Percentiles rank a stretch among this genome's conserved stretches.
phyloP scores from a whole-genome alignment of 768 basidiomycete genomes.

The Crucibulum laeve region DNA sequence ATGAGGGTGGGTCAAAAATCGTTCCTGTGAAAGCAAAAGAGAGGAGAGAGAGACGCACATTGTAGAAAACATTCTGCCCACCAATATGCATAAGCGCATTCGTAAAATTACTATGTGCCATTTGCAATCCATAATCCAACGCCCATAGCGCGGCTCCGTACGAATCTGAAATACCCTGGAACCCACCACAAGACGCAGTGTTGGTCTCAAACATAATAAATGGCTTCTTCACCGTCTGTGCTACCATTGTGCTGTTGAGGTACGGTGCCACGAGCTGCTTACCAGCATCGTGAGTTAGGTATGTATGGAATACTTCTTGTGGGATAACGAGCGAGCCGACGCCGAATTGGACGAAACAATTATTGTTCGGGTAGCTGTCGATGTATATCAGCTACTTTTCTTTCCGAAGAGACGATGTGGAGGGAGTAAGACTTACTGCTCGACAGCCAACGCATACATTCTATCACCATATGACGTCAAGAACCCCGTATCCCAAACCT shows the following conservation, averaged over 20 bases:
- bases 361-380: constrained; percentile 41
- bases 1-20: constrained; percentile 17
- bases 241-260: constrained; percentile 39
- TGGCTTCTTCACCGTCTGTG: constrained; percentile 37
- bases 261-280: constrained; percentile 48
- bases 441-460: constrained; percentile 45
- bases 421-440: constrained; percentile 37
- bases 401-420: constrained; percentile 1
- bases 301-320: constrained; percentile 45
- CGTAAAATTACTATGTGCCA: constrained; percentile 56
- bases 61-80: constrained; percentile 66
- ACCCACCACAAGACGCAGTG: constrained; percentile 66
- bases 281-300: constrained; percentile 57
- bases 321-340: constrained; percentile 34
- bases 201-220: constrained; percentile 73
- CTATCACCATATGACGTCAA: constrained; percentile 35
- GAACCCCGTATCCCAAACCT: constrained; percentile 49
- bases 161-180: constrained; percentile 56
- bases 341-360: constrained; percentile 50
- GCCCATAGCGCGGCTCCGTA: constrained; percentile 67
- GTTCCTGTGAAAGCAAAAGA: too few relatives aligned
- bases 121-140: constrained; percentile 58
- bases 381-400: not conserved
- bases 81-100: constrained; percentile 56
- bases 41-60: too few relatives aligned